These are phyloP conservation scores for Lanmaoa rubissima DNA, from an alignment of 768 basidiomycete species.

Conservation along the genomic window DNA sequence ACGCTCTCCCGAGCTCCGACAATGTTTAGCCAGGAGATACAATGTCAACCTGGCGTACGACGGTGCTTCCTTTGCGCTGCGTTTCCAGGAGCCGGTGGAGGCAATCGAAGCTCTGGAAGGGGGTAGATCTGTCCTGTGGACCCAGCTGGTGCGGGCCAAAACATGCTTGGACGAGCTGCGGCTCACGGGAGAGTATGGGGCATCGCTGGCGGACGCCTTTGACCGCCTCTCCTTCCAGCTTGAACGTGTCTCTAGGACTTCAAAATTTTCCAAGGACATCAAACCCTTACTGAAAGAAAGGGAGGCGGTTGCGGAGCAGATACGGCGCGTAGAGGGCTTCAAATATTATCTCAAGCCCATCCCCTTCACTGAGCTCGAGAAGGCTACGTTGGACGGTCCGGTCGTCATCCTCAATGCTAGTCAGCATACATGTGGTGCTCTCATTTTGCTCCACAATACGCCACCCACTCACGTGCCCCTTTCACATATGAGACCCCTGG, in stretches of 20 bases:
- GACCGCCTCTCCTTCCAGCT: constrained; percentile 20
- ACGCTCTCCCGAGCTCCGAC: constrained; percentile 20
- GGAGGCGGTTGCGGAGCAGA: constrained; percentile 26
- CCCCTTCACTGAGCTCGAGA: constrained; percentile 25
- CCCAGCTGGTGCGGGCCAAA: constrained; percentile 28
- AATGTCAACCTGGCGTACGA: constrained; percentile 22
- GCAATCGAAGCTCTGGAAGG: constrained; percentile 33
- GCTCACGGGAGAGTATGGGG: constrained; percentile 15
- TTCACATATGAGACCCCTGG: constrained; percentile 12
- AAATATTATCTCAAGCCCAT: constrained; percentile 28
- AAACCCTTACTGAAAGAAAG: constrained; percentile 27
- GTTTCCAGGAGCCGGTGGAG: constrained; percentile 19
- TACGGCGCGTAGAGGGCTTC: constrained; percentile 33
- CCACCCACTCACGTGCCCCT: constrained; percentile 22
- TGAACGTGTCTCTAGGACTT: constrained; percentile 9
- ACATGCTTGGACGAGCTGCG: constrained; percentile 29
- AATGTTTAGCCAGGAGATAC: constrained; percentile 11
- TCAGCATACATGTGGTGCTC: constrained; percentile 20
- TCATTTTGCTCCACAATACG: constrained; percentile 16
- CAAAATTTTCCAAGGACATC: constrained; percentile 14
- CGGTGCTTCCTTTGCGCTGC: constrained; percentile 29
- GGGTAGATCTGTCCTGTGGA: constrained; percentile 36
- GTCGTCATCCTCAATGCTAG: constrained; percentile 36
- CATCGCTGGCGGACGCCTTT: constrained; percentile 21
- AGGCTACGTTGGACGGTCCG: constrained; percentile 33